phyloP scores from a whole-genome alignment of 495 filamentous ascomycete species.

The Penicillium nucicola region DNA sequence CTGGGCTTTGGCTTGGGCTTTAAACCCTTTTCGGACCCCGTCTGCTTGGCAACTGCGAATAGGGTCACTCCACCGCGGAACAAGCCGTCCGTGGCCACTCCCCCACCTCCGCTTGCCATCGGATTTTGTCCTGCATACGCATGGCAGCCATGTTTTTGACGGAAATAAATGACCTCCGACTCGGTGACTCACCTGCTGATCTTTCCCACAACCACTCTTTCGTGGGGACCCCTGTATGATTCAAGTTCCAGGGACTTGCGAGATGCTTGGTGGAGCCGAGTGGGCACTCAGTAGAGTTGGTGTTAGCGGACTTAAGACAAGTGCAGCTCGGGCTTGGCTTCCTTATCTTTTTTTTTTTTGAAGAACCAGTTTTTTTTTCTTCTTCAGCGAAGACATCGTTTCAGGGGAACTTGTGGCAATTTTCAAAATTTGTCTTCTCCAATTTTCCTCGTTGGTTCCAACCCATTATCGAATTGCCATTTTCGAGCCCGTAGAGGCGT shows the following conservation, averaged over 20 bases:
- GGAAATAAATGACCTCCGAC: background rate
- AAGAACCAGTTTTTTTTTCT: background rate
- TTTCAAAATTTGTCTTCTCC: no score
- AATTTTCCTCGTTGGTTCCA: background rate
- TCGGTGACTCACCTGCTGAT: background rate
- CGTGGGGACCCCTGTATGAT: background rate
- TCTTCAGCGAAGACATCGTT: background rate
- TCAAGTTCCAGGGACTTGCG: no score
- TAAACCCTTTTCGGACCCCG: constrained; percentile 1
- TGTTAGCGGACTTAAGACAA: constrained; percentile 1
- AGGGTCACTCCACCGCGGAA: constrained; percentile 7
- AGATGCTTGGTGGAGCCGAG: background rate
- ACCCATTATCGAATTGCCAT: no score
- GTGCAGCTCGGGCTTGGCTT: constrained; percentile 1
- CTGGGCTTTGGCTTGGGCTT: background rate
- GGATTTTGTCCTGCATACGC: background rate
- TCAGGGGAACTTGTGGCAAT: background rate
- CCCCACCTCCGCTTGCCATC: background rate
- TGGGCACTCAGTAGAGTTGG: background rate
- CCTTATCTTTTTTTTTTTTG: background rate
- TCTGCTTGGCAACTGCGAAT: constrained; percentile 4
- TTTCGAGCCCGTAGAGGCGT: no score
- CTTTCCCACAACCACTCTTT: background rate
- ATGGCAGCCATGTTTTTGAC: background rate
- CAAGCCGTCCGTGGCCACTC: background rate